A percentile compares a stretch with the other conserved stretches of the same genome.
Evolutionary conservation across 2,329 filamentous ascomycete genomes (phyloP).

Genomic region (Neofusicoccum umdonicola): DNA sequence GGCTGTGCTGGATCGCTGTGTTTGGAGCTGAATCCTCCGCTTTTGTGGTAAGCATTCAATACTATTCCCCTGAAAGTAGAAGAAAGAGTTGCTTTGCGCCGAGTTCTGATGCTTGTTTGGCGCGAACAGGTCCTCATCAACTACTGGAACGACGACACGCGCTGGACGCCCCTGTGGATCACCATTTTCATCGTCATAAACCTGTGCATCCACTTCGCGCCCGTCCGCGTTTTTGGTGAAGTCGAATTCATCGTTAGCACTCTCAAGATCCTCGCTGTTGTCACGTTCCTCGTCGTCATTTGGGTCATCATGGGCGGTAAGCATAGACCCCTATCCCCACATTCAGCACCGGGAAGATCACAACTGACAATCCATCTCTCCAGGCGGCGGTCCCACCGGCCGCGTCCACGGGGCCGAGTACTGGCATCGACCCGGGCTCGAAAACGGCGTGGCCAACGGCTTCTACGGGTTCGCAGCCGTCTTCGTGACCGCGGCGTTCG

Average conservation of each 20-base stretch:
- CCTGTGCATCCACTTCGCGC: conserved; percentile 79
- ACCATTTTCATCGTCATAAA: conserved; percentile 78
- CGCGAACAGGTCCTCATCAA: conserved; percentile 79
- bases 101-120: conserved; percentile 71
- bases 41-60: conserved; percentile 42
- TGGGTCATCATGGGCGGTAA: conserved; percentile 79
- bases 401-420: conserved; percentile 75
- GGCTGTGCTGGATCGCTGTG: conserved; percentile 80
- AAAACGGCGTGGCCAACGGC: conserved; percentile 65
- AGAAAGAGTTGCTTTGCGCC: neutral
- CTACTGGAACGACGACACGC: conserved; percentile 67
- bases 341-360: neutral
- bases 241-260: conserved; percentile 85
- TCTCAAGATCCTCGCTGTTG: conserved; percentile 80
- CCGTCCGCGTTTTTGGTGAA: conserved; percentile 84
- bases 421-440: conserved; percentile 77
- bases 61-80: conserved; percentile 36
- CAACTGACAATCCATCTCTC: conserved; percentile 49
- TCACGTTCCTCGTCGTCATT: conserved; percentile 85
- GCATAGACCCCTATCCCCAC: conserved; percentile 43
- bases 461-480: conserved; percentile 80
- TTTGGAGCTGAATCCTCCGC: conserved; percentile 39
- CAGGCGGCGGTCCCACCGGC: conserved; percentile 62
- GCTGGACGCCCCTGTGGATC: conserved; percentile 63
- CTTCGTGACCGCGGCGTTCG: conserved; percentile 72